Percentiles rank a stretch among this genome's conserved stretches.
Conservation (phyloP, 2,329 filamentous ascomycete genomes). For the Aspergillus puulaauensis region DNA sequence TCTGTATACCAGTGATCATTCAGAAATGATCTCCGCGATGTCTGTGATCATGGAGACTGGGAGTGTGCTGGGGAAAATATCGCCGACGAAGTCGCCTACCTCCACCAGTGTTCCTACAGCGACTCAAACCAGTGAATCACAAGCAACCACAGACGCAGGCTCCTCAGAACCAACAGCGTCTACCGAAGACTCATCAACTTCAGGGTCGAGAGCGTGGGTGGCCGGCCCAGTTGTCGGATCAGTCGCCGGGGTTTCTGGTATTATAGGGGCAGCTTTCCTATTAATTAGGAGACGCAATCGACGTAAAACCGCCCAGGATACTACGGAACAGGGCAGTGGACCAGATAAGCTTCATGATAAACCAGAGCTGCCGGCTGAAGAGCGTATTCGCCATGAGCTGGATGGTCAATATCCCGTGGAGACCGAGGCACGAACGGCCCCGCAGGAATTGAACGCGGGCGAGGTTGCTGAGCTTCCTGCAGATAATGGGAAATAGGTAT, state of each 20-base stretch:
- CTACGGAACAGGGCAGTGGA: not conserved
- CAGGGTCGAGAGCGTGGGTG: not conserved
- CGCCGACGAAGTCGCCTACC: not conserved
- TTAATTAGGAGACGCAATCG: not conserved
- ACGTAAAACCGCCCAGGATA: not conserved
- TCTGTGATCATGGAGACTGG: not conserved
- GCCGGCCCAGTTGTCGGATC: not conserved
- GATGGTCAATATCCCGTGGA: not conserved
- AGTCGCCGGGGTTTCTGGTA: not conserved
- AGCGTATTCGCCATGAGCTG: not conserved
- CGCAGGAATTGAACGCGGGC: not conserved
- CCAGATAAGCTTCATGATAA: not conserved
- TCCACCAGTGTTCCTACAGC: not conserved
- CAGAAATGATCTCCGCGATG: not conserved
- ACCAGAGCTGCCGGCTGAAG: not conserved
- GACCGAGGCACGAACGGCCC: not conserved
- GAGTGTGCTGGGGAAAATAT: not conserved
- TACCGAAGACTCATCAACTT: not conserved
- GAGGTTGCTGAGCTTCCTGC: not conserved
- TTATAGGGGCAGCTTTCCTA: not conserved
- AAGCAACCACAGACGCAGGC: not conserved
- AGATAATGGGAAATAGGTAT: not conserved
- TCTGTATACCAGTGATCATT: not conserved
- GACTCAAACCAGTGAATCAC: not conserved
- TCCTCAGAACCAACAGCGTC: not conserved